Evolutionary conservation across 768 basidiomycete genomes (phyloP).

Genomic region (Leucogyrophana mollusca): DNA sequence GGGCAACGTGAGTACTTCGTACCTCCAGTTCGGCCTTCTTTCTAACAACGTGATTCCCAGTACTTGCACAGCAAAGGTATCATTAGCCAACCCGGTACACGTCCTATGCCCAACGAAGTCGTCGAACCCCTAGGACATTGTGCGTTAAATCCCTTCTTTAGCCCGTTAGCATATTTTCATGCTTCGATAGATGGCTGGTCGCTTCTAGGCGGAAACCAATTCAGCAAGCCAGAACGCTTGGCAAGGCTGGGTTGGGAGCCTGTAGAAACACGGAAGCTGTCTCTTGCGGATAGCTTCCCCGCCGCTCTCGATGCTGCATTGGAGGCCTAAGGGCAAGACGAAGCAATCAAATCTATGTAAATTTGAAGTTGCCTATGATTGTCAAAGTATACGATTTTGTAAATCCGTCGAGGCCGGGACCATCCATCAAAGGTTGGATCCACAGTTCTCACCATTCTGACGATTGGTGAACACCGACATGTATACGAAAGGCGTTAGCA

Average conservation of each 20-base stretch:
- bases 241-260: slow-evolving; percentile 41
- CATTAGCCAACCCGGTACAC: slow-evolving; percentile 30
- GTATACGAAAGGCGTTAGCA: too few species aligned
- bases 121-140: slow-evolving; percentile 38
- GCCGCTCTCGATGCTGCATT: slow-evolving; percentile 37
- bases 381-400: too few species aligned
- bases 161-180: background rate
- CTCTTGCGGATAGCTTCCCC: slow-evolving; percentile 26
- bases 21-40: background rate
- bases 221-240: slow-evolving; percentile 33
- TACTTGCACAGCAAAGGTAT: slow-evolving; percentile 33
- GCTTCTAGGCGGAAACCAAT: slow-evolving; percentile 37
- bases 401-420: too few species aligned
- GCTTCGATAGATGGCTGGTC: slow-evolving; percentile 37
- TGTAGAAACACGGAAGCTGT: slow-evolving; percentile 20
- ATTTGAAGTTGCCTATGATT: too few species aligned
- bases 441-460: too few species aligned
- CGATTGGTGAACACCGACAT: too few species aligned
- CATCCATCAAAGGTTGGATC: too few species aligned
- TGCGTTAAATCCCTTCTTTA: slow-evolving; percentile 18
- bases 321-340: slow-evolving; percentile 2
- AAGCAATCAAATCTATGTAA: background rate
- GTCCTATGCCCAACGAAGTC: slow-evolving; percentile 31
- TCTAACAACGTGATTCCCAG: slow-evolving; percentile 15
- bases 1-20: slow-evolving; percentile 32